Conservation (phyloP, 2,329 filamentous ascomycete species). For the Lasiodiplodia hormozganensis region DNA sequence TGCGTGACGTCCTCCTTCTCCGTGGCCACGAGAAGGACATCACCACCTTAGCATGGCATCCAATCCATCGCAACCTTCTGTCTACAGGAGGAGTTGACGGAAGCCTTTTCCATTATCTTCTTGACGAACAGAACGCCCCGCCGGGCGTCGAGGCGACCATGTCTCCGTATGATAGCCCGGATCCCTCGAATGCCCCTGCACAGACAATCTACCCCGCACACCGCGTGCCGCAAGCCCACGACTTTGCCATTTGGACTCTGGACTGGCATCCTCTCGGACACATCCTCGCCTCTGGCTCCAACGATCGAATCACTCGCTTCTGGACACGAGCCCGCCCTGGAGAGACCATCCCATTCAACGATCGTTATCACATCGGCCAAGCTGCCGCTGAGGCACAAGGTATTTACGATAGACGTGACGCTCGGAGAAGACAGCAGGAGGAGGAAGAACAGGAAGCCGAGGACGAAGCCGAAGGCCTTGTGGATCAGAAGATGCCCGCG, state of each 20-base stretch:
- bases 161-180: conserved; percentile 84
- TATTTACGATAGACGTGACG: conserved; percentile 86
- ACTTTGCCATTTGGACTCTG: conserved; percentile 95
- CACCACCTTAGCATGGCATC: conserved; percentile 91
- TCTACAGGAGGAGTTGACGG: conserved; percentile 92
- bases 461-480: conserved; percentile 89
- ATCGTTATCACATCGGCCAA: conserved; percentile 95
- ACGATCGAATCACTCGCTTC: conserved; percentile 95
- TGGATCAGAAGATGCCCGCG: conserved; percentile 84
- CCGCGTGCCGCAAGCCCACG: conserved; percentile 84
- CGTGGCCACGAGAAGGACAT: conserved; percentile 97
- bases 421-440: conserved; percentile 80
- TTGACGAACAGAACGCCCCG: conserved; percentile 91
- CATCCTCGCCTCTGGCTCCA: conserved; percentile 92
- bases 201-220: conserved; percentile 95
- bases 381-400: conserved; percentile 91
- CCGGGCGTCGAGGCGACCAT: conserved; percentile 72
- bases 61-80: conserved; percentile 85
- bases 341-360: conserved; percentile 82
- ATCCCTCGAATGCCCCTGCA: conserved; percentile 78
- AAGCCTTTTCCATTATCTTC: conserved; percentile 89
- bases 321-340: conserved; percentile 92
- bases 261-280: conserved; percentile 98
- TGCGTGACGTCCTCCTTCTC: conserved; percentile 94
- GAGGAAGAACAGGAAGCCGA: conserved; percentile 94